phyloP scores from a whole-genome alignment of 2,329 filamentous ascomycete genomes.

The Mycocentrospora acerina region DNA sequence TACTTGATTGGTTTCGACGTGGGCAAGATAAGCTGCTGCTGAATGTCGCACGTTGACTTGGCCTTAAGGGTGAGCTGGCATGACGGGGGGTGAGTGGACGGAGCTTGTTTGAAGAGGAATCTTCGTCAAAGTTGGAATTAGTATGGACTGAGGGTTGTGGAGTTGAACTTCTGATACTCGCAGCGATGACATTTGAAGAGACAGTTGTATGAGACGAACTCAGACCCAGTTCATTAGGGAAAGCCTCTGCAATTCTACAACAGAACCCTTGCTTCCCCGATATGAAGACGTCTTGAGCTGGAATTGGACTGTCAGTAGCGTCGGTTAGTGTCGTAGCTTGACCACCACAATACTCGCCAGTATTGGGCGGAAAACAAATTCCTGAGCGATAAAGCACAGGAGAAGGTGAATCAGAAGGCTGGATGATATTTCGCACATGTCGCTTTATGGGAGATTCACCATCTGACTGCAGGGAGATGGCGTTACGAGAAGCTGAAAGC shows the following conservation, averaged over 20 bases:
- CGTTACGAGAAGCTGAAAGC: slow-evolving; percentile 7
- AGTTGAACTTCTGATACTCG: slow-evolving; percentile 1
- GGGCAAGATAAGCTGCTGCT: slow-evolving; percentile 23
- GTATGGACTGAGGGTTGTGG: slow-evolving; percentile 1
- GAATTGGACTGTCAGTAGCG: background rate
- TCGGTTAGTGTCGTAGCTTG: background rate
- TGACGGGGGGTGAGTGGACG: slow-evolving; percentile 19
- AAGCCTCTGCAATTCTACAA: slow-evolving; percentile 10
- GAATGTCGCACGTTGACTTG: slow-evolving; percentile 33
- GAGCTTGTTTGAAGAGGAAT: slow-evolving; percentile 6
- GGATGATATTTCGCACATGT: background rate
- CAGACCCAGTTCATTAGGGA: slow-evolving; percentile 1
- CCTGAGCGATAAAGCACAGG: slow-evolving; percentile 7
- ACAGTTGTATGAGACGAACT: slow-evolving; percentile 3
- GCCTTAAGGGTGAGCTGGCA: slow-evolving; percentile 34
- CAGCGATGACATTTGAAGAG: background rate
- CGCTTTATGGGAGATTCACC: slow-evolving; percentile 15
- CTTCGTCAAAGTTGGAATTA: background rate
- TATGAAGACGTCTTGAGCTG: background rate
- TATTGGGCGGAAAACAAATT: slow-evolving; percentile 10
- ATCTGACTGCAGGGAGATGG: slow-evolving; percentile 3
- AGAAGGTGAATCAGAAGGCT: slow-evolving; percentile 1
- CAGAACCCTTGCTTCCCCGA: slow-evolving; percentile 2
- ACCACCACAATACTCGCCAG: background rate
- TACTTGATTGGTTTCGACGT: slow-evolving; percentile 26